Evolutionary conservation across 768 basidiomycete genomes (phyloP).

Genomic region (Nidula microcarpa): DNA sequence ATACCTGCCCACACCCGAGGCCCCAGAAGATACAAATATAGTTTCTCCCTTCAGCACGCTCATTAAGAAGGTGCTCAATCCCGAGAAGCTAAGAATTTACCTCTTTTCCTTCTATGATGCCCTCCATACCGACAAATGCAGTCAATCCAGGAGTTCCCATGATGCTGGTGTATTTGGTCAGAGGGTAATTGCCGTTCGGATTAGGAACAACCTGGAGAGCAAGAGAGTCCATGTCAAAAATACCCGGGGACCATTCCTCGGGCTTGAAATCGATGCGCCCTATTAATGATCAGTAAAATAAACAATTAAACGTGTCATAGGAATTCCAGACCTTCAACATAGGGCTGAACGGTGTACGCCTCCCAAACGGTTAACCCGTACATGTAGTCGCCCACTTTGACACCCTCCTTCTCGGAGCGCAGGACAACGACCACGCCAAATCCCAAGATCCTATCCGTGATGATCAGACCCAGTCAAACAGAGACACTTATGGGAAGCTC

Average conservation of each 20-base stretch:
- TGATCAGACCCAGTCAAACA: neutral
- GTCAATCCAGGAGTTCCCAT: neutral
- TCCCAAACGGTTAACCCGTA: conserved; percentile 24
- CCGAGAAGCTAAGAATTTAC: neutral
- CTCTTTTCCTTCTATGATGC: conserved; percentile 31
- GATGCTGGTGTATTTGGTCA: neutral
- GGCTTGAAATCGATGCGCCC: neutral
- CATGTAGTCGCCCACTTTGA: conserved; percentile 36
- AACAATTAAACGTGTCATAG: conserved; percentile 12
- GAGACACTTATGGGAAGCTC: conserved; percentile 3
- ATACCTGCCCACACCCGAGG: conserved; percentile 52
- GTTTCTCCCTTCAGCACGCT: conserved; percentile 30
- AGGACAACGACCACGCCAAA: conserved; percentile 42
- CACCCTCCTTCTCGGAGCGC: conserved; percentile 29
- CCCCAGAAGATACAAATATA: conserved; percentile 36
- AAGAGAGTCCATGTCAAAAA: neutral
- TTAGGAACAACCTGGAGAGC: neutral
- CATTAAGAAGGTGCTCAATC: neutral
- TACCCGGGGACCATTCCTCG: neutral
- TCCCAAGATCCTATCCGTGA: conserved; percentile 9
- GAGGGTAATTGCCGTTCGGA: neutral
- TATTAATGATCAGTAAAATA: neutral
- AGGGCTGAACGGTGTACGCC: conserved; percentile 5
- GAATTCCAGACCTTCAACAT: neutral
- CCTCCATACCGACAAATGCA: conserved; percentile 12